These are phyloP conservation scores for Dryas integrifolia DNA, from an alignment of 331 rosid genomes.

Conservation along the genomic window DNA sequence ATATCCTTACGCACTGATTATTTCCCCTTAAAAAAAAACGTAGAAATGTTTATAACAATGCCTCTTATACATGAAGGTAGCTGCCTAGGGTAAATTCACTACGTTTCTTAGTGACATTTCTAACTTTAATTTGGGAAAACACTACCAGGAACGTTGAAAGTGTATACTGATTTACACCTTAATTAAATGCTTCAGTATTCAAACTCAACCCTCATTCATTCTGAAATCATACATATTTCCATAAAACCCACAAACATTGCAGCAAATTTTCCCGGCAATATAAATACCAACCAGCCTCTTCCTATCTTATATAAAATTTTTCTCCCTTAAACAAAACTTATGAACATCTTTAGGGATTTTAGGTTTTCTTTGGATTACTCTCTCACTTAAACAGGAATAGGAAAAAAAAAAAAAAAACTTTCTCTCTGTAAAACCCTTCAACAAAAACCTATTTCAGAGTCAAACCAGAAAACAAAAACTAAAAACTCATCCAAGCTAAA, in stretches of 20 bases:
- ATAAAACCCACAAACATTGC: neutral
- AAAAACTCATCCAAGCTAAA: neutral
- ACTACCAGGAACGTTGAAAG: neutral
- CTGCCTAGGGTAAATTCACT: neutral
- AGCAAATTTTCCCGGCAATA: too few relatives aligned
- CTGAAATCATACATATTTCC: neutral
- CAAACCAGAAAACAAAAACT: neutral
- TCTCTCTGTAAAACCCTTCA: neutral
- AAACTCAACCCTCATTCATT: neutral
- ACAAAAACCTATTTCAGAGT: neutral
- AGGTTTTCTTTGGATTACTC: neutral
- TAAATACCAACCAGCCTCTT: too few relatives aligned
- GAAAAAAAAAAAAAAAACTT: neutral
- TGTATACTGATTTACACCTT: neutral
- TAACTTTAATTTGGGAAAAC: neutral
- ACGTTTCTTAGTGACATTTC: neutral
- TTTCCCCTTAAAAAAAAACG: neutral
- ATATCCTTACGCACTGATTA: neutral
- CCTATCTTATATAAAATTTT: too few relatives aligned
- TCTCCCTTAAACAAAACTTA: too few relatives aligned
- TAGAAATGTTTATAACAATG: neutral
- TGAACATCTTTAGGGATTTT: neutral
- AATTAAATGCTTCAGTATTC: neutral
- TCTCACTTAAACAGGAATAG: neutral
- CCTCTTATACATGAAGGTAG: neutral